Evolutionary conservation across 805 yeast genomes (phyloP).

Genomic region (Nakazawaea anatomiae): DNA sequence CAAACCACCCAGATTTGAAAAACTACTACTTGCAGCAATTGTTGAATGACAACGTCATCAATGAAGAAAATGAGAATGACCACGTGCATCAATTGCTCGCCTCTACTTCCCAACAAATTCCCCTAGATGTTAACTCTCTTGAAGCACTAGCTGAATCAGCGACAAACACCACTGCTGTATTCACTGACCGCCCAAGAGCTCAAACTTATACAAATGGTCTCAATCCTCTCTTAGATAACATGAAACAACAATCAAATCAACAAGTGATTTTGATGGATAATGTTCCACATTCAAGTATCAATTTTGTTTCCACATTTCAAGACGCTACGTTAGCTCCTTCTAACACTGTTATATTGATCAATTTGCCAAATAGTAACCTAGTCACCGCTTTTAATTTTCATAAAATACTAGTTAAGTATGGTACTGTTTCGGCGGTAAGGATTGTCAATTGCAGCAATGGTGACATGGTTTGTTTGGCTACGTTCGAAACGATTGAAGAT

Average conservation of each 20-base stretch:
- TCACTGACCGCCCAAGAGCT: slow-evolving; percentile 33
- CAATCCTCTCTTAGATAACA: slow-evolving; percentile 3
- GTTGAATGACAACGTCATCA: slow-evolving; percentile 1
- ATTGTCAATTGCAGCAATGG: slow-evolving; percentile 38
- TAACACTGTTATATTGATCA: slow-evolving; percentile 69
- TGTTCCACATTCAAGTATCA: slow-evolving; percentile 49
- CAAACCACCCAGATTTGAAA: slow-evolving; percentile 31
- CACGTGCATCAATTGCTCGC: not conserved
- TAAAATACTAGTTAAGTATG: slow-evolving; percentile 53
- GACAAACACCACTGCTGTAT: not conserved
- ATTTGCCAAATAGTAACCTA: slow-evolving; percentile 50
- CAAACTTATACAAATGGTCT: slow-evolving; percentile 30
- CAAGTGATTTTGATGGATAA: slow-evolving; percentile 42
- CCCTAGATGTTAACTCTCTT: not conserved
- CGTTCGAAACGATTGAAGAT: slow-evolving; percentile 62
- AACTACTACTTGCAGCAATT: slow-evolving; percentile 26
- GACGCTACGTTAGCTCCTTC: slow-evolving; percentile 73
- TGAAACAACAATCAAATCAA: slow-evolving; percentile 12
- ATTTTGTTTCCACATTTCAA: slow-evolving; percentile 66
- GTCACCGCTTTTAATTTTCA: slow-evolving; percentile 49
- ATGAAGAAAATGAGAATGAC: slow-evolving; percentile 1
- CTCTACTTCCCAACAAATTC: not conserved
- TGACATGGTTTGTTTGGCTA: slow-evolving; percentile 52
- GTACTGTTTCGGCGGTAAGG: slow-evolving; percentile 54
- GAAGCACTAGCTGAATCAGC: not conserved